Conservation (phyloP, 2,329 filamentous ascomycete genomes). For the Aspergillus niger region DNA sequence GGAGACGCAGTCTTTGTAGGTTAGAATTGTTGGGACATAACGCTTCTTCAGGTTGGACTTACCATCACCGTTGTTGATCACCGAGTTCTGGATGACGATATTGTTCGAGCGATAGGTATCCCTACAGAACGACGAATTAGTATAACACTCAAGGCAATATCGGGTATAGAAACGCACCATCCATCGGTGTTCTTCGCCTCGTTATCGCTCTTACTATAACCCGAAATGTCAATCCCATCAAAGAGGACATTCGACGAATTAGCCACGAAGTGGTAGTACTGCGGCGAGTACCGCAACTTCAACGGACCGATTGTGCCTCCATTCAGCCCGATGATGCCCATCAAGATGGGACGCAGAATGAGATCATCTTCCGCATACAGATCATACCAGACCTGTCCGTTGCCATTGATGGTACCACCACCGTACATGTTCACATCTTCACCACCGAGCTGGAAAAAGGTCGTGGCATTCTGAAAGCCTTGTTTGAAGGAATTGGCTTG, state of each 20-base stretch:
- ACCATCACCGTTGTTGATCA: constrained; percentile 66
- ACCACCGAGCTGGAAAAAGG: constrained; percentile 69
- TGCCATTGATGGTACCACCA: constrained; percentile 64
- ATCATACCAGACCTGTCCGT: constrained; percentile 67
- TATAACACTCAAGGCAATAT: not conserved
- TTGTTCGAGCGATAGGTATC: constrained; percentile 58
- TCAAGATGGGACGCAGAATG: constrained; percentile 60
- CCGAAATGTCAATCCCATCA: constrained; percentile 62
- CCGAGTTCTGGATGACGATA: constrained; percentile 67
- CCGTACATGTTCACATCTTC: constrained; percentile 69
- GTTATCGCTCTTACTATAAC: constrained; percentile 55
- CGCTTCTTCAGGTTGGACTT: not conserved
- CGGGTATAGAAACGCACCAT: constrained; percentile 33
- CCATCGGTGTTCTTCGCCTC: constrained; percentile 67
- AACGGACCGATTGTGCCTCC: constrained; percentile 62
- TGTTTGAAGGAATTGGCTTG: constrained; percentile 64
- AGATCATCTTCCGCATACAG: constrained; percentile 60
- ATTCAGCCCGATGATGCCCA: constrained; percentile 60
- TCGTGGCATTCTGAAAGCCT: constrained; percentile 66
- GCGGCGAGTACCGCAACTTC: constrained; percentile 61
- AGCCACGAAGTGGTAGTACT: constrained; percentile 67
- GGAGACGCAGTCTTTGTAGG: constrained; percentile 64
- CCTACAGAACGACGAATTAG: constrained; percentile 15
- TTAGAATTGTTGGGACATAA: not conserved
- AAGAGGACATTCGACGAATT: constrained; percentile 67